Evolutionary conservation across 169 alveolate genomes (phyloP).

Genomic region (Perkinsus chesapeaki): DNA sequence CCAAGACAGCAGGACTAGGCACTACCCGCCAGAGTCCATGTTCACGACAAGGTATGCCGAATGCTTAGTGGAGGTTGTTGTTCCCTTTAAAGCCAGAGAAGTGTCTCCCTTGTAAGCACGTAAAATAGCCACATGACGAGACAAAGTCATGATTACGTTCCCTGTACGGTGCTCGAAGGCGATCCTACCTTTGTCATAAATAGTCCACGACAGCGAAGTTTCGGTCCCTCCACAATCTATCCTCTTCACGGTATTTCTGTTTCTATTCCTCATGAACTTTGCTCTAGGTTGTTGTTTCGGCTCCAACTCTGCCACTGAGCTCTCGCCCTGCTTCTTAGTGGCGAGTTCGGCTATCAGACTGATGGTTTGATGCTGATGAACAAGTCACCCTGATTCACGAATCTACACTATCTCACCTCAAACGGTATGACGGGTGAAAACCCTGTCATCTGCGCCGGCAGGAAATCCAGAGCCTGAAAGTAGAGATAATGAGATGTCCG

Average conservation of each 20-base stretch:
- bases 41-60: not conserved
- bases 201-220: not conserved
- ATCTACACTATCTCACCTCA: not conserved
- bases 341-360: not conserved
- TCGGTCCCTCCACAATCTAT: not conserved
- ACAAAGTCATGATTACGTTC: not conserved
- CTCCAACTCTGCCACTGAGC: not conserved
- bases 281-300: not conserved
- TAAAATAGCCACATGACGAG: too few species aligned
- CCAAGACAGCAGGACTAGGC: not conserved
- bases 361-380: not conserved
- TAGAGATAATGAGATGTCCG: too few species aligned
- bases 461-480: too few species aligned
- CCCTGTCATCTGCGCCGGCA: too few species aligned
- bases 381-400: not conserved
- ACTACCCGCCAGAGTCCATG: not conserved
- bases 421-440: too few species aligned
- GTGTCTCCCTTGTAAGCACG: not conserved
- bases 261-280: too few species aligned
- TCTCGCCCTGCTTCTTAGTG: not conserved
- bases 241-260: not conserved
- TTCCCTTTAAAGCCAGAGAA: not conserved
- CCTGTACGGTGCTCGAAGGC: too few species aligned
- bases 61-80: not conserved
- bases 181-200: not conserved